These are phyloP conservation scores for Tilletiaria anomala DNA, from an alignment of 1,284 basidiomycete species.

Conservation along the genomic window DNA sequence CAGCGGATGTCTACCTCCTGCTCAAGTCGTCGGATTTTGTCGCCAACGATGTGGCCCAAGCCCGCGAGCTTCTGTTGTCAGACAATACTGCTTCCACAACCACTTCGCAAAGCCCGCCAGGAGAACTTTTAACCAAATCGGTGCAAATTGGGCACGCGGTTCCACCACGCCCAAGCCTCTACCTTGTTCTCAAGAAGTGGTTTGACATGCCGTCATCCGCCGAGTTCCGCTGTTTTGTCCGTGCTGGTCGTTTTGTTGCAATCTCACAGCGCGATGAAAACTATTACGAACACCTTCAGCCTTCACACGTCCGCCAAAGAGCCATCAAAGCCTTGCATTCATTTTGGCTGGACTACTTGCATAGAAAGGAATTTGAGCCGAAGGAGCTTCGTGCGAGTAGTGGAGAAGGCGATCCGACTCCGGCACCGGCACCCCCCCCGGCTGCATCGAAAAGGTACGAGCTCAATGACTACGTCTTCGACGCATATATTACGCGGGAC, in stretches of 20 bases:
- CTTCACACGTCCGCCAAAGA: constrained; percentile 44
- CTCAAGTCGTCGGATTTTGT: constrained; percentile 88
- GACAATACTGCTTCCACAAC: too few species aligned
- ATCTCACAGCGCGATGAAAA: constrained; percentile 72
- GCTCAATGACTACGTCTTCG: constrained; percentile 50
- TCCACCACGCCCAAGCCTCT: constrained; percentile 50
- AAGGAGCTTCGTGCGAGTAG: constrained; percentile 2
- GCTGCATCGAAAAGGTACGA: neutral
- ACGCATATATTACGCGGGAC: constrained; percentile 70
- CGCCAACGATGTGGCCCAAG: constrained; percentile 57
- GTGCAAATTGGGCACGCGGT: neutral
- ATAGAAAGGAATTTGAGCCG: constrained; percentile 33
- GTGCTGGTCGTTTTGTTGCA: constrained; percentile 41
- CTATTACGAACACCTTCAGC: constrained; percentile 65
- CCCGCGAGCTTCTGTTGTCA: constrained; percentile 27
- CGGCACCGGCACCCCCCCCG: neutral
- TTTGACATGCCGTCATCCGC: constrained; percentile 62
- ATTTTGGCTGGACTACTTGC: constrained; percentile 59
- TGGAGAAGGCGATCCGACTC: neutral
- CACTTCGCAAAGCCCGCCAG: neutral
- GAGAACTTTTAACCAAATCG: neutral
- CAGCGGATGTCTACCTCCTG: constrained; percentile 78
- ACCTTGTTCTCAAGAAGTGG: constrained; percentile 85
- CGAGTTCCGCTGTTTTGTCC: constrained; percentile 28
- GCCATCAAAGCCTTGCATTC: constrained; percentile 48